Evolutionary conservation across 352 stramenopile species (phyloP).

Genomic region (Pythium diclinum): DNA sequence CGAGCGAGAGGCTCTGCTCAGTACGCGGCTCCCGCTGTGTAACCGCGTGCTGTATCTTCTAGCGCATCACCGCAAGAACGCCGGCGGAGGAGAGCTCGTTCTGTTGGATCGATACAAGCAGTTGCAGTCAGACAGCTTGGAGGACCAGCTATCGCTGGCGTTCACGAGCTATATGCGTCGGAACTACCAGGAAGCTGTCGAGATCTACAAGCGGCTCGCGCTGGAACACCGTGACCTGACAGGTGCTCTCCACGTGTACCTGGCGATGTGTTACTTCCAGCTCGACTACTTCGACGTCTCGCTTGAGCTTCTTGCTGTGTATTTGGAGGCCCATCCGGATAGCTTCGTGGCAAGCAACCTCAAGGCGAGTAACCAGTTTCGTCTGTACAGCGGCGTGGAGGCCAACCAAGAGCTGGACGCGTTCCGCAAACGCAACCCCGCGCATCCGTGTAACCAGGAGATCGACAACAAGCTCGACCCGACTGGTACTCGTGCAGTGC

Average conservation of each 20-base stretch:
- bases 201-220: slow-evolving; percentile 70
- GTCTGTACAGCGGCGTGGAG: slow-evolving; percentile 49
- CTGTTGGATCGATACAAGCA: slow-evolving; percentile 78
- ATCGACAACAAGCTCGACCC: slow-evolving; percentile 13
- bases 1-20: slow-evolving; percentile 46
- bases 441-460: slow-evolving; percentile 29
- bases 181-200: slow-evolving; percentile 63
- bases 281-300: slow-evolving; percentile 71
- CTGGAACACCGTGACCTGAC: slow-evolving; percentile 30
- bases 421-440: slow-evolving; percentile 52
- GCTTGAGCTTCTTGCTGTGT: slow-evolving; percentile 56
- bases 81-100: slow-evolving; percentile 46
- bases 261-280: slow-evolving; percentile 75
- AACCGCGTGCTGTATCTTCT: slow-evolving; percentile 56
- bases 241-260: slow-evolving; percentile 58
- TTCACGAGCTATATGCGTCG: slow-evolving; percentile 40
- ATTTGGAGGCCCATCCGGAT: slow-evolving; percentile 41
- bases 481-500: slow-evolving; percentile 33
- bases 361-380: slow-evolving; percentile 61
- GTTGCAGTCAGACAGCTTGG: slow-evolving; percentile 27
- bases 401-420: slow-evolving; percentile 82
- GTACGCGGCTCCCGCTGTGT: slow-evolving; percentile 40
- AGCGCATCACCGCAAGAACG: slow-evolving; percentile 38
- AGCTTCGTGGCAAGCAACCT: slow-evolving; percentile 75
- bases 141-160: slow-evolving; percentile 47